Evolutionary conservation across 1,284 basidiomycete genomes (phyloP).

Genomic region (Cutaneotrichosporon dermatis): DNA sequence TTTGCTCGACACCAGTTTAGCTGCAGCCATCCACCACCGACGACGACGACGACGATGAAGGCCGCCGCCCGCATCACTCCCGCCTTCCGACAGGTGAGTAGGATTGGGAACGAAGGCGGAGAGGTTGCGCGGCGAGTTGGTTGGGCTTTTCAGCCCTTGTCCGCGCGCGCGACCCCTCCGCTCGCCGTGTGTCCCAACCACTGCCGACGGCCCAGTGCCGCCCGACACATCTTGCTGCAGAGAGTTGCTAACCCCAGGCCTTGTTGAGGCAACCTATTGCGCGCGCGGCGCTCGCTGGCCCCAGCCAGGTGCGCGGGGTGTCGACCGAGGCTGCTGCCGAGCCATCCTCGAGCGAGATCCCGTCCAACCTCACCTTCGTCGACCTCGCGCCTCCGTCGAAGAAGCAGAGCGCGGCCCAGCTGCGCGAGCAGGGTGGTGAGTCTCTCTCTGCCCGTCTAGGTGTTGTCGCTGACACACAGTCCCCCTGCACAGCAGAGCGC

Average conservation of each 20-base stretch:
- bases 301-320: background rate
- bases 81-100: background rate
- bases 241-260: background rate
- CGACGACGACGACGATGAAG: slow-evolving; percentile 5
- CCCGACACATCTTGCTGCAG: no score
- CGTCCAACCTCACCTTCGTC: slow-evolving; percentile 32
- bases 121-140: no score
- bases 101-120: background rate
- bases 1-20: background rate
- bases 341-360: slow-evolving; percentile 6
- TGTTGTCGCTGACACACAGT: slow-evolving; percentile 6
- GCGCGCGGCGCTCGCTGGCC: background rate
- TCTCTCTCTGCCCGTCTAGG: no score
- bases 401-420: slow-evolving; percentile 8
- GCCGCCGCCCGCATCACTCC: slow-evolving; percentile 8
- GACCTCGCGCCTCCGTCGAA: slow-evolving; percentile 16
- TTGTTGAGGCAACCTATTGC: background rate
- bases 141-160: no score
- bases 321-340: background rate
- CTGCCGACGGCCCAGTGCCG: no score
- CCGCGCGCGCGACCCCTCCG: no score
- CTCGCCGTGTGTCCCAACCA: no score
- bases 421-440: slow-evolving; percentile 14
- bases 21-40: no score
- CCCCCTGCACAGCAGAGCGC: slow-evolving; percentile 10